Conservation (phyloP, 1,284 basidiomycete species). For the Heliocybe sulcata region DNA sequence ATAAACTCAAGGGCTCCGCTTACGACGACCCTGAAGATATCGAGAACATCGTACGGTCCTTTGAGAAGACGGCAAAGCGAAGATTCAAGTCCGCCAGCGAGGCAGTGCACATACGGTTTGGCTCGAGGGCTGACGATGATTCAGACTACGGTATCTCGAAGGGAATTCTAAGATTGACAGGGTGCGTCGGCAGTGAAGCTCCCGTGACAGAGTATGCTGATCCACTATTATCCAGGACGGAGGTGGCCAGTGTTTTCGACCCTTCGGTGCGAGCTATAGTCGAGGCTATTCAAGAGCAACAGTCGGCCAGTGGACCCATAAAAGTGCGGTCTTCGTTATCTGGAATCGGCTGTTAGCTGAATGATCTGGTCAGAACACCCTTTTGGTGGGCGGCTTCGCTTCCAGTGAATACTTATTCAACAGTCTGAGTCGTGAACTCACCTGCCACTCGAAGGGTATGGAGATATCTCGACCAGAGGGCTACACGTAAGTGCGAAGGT, state of each 20-base stretch:
- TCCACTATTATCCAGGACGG: not conserved
- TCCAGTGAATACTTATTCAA: not conserved
- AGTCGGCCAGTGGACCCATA: not conserved
- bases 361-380: not conserved
- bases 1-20: not conserved
- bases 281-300: not conserved
- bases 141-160: not conserved
- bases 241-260: not conserved
- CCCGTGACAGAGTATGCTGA: not conserved
- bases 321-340: not conserved
- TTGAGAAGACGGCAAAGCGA: not conserved
- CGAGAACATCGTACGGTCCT: not conserved
- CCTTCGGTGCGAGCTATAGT: not conserved
- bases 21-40: not conserved
- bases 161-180: not conserved
- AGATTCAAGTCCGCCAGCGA: not conserved
- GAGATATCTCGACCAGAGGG: not conserved
- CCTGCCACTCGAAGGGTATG: not conserved
- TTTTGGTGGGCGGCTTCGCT: conserved; percentile 2
- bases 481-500: conserved; percentile 2
- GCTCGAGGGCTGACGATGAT: not conserved
- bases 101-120: not conserved
- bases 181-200: not conserved
- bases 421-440: not conserved
- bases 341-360: not conserved